Base-by-base conservation (phyloP, 169 alveolate species). In the Eimeria tenella region DNA sequence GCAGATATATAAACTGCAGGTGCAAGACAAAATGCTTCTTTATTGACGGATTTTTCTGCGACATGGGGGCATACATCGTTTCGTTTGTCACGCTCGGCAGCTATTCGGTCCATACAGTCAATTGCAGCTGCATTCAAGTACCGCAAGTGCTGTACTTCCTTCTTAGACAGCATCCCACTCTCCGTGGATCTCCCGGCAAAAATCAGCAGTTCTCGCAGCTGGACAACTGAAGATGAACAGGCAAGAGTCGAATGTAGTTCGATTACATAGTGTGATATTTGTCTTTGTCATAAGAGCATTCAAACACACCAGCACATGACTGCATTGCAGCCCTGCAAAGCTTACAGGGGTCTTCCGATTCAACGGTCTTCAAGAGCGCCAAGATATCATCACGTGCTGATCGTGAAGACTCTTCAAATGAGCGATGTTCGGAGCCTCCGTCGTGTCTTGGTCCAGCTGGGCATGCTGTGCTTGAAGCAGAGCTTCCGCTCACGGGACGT, bases 71-170 rank as follows among this genome's bases (percentile, higher is more conserved):
- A 23, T 83, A 83, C 91, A 17, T 83, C 91, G 21, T 62, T 83
- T 11, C 91, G 68, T 62, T 83, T 83, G 52, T 83, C 91, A 4
- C 77, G 91, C 42, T 83, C 91, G 21, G 42, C 77, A 13, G 56
- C 25, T 5, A 83, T 52, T 56, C 91, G 77, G 91, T 83, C 91
- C n/a, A 83, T 62, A n/a, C 91, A 83, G 77, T 83, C 91, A 42
- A 83, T 77, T 42, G 91, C 91, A 8, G 91, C 79, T 31, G 91
- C 91, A 56, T 83, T 83, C 77, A 62, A 23, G 79, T 62, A 71
- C 31, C 91, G 91, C 60, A 83, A 71, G 49, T 62, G 75, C 10
- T 83, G 91, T 77, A 60, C 25, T 15, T 83, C 91, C 53, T 83
- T 83, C 91, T 62, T 83, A 49, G 91, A 83, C 60, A 83, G 8